Evolutionary conservation across 2,329 filamentous ascomycete genomes (phyloP).

Genomic region (Claviceps paspali): DNA sequence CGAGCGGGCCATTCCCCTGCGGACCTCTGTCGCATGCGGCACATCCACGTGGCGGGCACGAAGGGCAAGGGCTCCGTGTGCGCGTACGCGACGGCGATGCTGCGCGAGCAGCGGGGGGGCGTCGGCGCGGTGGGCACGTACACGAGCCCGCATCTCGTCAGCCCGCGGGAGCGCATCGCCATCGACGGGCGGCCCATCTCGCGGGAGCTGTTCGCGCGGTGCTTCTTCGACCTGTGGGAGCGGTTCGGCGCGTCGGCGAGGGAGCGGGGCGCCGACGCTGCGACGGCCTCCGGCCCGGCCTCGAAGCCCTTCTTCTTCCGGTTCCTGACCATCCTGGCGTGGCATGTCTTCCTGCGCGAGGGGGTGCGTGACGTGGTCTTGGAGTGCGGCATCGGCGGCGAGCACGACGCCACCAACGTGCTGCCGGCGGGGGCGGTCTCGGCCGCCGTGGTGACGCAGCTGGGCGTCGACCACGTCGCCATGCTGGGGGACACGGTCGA

Average conservation of each 20-base stretch:
- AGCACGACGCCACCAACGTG: conserved; percentile 87
- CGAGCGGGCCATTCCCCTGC: conserved; percentile 54
- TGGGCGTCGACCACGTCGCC: conserved; percentile 73
- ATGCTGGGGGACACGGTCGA: conserved; percentile 68
- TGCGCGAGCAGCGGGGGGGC: conserved; percentile 34
- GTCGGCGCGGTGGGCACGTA: conserved; percentile 50
- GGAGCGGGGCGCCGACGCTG: conserved; percentile 16
- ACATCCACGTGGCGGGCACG: conserved; percentile 78
- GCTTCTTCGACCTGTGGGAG: conserved; percentile 81
- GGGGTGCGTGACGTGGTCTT: conserved; percentile 67
- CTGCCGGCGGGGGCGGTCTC: conserved; percentile 47
- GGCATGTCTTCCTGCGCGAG: conserved; percentile 67
- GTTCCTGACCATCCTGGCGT: conserved; percentile 75
- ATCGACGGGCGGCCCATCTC: conserved; percentile 59
- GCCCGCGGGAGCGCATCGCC: conserved; percentile 70
- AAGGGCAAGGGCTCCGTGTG: conserved; percentile 90
- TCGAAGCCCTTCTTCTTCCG: conserved; percentile 86
- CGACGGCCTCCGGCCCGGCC: conserved; percentile 35
- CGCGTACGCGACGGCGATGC: conserved; percentile 66
- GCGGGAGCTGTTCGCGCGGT: conserved; percentile 52
- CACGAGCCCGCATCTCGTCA: conserved; percentile 73
- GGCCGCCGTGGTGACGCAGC: conserved; percentile 58
- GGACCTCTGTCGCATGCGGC: conserved; percentile 28
- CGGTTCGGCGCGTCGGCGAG: conserved; percentile 26
- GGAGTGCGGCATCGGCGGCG: conserved; percentile 88